These are phyloP conservation scores for Plantago lanceolata DNA, from an alignment of 305 asterid genomes.

Conservation along the genomic window DNA sequence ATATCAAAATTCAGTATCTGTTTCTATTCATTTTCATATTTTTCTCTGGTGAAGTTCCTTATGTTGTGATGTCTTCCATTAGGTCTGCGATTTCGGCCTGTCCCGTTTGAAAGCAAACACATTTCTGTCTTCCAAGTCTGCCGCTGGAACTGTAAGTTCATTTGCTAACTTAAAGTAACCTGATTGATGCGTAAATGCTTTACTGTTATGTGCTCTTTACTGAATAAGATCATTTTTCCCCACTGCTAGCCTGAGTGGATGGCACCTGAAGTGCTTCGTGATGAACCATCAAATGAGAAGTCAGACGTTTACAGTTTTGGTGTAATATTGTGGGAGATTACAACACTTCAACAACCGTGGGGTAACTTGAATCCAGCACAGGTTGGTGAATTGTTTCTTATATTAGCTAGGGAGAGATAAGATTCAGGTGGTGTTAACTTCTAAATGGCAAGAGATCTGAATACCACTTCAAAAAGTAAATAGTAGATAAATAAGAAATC, in stretches of 20 bases:
- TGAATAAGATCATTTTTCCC: conserved; percentile 13
- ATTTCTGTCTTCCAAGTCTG: conserved; percentile 94
- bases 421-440: neutral
- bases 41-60: conserved; percentile 15
- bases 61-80: conserved; percentile 25
- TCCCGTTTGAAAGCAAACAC: conserved; percentile 94
- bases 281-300: conserved; percentile 94
- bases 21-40: neutral
- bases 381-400: conserved; percentile 47
- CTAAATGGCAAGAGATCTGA: conserved; percentile 1
- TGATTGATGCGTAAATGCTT: conserved; percentile 4
- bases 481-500: too few species aligned
- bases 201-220: conserved; percentile 17
- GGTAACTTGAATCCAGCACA: conserved; percentile 81
- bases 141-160: conserved; percentile 95
- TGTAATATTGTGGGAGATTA: conserved; percentile 93
- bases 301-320: conserved; percentile 97
- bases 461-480: neutral
- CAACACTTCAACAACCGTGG: conserved; percentile 91
- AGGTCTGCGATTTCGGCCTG: conserved; percentile 99
- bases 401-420: conserved; percentile 5
- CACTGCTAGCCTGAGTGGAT: conserved; percentile 91
- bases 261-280: conserved; percentile 99
- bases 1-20: conserved; percentile 5
- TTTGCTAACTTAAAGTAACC: conserved; percentile 19